Evolutionary conservation across 1,284 basidiomycete genomes (phyloP), one percentile per base, ranked within the genome.

Genomic region (Lentinula novae-zelandiae): DNA sequence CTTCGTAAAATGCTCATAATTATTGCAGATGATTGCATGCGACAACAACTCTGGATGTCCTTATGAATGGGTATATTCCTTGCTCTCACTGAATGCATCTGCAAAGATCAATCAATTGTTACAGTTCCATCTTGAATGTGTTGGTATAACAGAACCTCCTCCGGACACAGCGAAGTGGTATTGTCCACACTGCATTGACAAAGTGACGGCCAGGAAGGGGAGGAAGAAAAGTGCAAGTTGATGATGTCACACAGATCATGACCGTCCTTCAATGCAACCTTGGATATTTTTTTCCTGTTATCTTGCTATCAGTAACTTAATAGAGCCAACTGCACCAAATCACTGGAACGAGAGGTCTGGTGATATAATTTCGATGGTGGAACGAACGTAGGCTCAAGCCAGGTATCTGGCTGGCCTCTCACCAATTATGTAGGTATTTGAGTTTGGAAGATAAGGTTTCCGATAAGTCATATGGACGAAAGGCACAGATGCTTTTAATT

Each of bases 21-120:
- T 57, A 38, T 50, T 51, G 39, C 66, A 85, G 80, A 89, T 89
- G 87, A 84, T 89, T 63, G 87, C 79, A 49, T 89, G 87, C 69
- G 87, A 89, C 68, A 85, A 85, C 65, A 73, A 79, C n/a, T 76
- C 46, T n/a, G 48, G 77, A 7, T 89, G 87, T 72, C 78, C 76
- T n/a, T 86, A 82, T 71, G 84, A 89, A 81, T 89, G 87, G 87
- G 87, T 87, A 63, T 77, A 85, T 77, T 57, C 42, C 42, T 34
- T 50, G n/a, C 15, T 55, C 17, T n/a, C 36, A 44, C 58, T 15
- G 27, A 27, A 27, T 27, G 27, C 53, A 53, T 38, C 12, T 22
- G 53, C 60, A 42, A 58, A 60, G 52, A 55, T 60, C 38, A 53
- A 55, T 60, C 38, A 54, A 22, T 22, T 20, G 8, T n/a, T 52